Evolutionary conservation across 208 protist genomes (phyloP).

Genomic region (Leishmania guyanensis): DNA sequence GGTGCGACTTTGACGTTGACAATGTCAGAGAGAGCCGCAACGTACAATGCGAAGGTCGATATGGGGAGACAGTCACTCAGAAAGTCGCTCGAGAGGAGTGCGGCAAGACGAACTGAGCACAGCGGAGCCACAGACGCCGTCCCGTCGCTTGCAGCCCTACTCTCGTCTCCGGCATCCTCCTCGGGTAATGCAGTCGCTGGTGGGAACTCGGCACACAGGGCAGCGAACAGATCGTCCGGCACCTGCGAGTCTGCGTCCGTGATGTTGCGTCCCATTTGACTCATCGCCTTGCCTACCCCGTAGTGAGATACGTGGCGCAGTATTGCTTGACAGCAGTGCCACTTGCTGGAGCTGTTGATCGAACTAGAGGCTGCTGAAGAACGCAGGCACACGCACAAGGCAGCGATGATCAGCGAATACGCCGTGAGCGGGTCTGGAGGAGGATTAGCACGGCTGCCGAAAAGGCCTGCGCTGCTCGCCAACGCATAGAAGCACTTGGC

Average conservation of each 20-base stretch:
- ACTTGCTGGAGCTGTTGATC: neutral
- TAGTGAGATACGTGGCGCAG: constrained; percentile 22
- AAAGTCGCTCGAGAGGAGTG: constrained; percentile 14
- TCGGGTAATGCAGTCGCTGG: neutral
- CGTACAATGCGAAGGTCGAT: constrained; percentile 3
- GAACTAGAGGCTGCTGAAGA: neutral
- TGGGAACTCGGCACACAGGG: neutral
- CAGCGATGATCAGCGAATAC: constrained; percentile 20
- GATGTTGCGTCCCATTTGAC: neutral
- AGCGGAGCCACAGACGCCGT: neutral
- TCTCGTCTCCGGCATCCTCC: neutral
- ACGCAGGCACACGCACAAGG: constrained; percentile 19
- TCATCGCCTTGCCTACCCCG: constrained; percentile 9
- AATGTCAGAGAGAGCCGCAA: neutral
- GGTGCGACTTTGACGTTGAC: neutral
- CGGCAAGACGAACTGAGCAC: constrained; percentile 2
- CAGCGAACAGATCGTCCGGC: constrained; percentile 5
- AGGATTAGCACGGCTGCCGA: neutral
- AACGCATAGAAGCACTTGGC: constrained; percentile 21
- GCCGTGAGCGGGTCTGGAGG: neutral
- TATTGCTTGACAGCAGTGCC: constrained; percentile 18
- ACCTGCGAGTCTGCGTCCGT: neutral
- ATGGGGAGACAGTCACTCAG: constrained; percentile 17
- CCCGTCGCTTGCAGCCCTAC: neutral
- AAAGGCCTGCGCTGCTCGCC: constrained; percentile 10